phyloP scores from a whole-genome alignment of 768 basidiomycete genomes.

The Phaeotremella skinneri region DNA sequence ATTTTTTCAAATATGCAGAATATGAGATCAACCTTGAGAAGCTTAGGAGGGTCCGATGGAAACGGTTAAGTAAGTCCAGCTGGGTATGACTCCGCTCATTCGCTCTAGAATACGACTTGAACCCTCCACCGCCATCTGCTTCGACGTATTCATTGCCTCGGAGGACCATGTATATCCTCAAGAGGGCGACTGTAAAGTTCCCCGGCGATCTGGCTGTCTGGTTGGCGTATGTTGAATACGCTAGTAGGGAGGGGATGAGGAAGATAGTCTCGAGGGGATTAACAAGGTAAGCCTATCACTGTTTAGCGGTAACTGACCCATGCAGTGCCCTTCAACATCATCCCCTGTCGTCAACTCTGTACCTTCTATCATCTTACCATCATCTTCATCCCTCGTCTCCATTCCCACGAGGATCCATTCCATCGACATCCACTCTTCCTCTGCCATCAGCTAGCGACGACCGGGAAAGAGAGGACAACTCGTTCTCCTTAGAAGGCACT shows the following conservation, averaged over 20 bases:
- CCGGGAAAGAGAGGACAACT: conserved; percentile 7
- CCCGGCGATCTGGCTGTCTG: conserved; percentile 81
- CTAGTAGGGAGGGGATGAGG: conserved; percentile 73
- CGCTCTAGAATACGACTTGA: conserved; percentile 37
- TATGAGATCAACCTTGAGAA: conserved; percentile 88
- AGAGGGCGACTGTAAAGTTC: conserved; percentile 83
- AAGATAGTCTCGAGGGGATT: conserved; percentile 77
- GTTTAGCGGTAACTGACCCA: neutral
- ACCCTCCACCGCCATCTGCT: conserved; percentile 60
- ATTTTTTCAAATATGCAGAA: conserved; percentile 84
- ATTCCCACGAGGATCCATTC: conserved; percentile 50
- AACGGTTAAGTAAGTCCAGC: conserved; percentile 63
- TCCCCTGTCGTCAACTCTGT: conserved; percentile 71
- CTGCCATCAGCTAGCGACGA: conserved; percentile 20
- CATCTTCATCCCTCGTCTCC: conserved; percentile 72
- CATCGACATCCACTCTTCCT: conserved; percentile 33
- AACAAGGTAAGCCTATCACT: conserved; percentile 62
- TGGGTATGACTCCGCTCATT: no score
- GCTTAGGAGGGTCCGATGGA: conserved; percentile 69
- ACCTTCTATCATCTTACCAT: conserved; percentile 79
- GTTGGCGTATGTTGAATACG: conserved; percentile 83
- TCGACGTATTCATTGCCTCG: conserved; percentile 83
- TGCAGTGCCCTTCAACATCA: conserved; percentile 80
- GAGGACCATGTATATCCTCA: conserved; percentile 83
- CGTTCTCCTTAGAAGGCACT: conserved; percentile 49